Conservation (phyloP, 2,329 filamentous ascomycete genomes). For the Aspergillus phoenicis region DNA sequence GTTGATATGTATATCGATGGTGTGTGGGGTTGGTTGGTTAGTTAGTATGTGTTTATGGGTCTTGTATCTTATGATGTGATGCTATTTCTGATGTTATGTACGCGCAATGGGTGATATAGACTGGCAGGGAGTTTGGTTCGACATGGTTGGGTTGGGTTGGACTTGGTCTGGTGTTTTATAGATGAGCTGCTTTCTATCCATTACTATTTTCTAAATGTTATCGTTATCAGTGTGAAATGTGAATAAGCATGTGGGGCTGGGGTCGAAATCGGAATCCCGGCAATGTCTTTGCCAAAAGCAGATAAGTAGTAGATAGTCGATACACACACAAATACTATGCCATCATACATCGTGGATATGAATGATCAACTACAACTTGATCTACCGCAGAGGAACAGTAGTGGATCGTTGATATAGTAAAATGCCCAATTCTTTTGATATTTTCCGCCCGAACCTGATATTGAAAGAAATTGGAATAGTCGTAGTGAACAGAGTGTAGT, state of each 20-base stretch:
- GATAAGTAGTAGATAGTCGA: too few species aligned
- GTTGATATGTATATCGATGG: not conserved
- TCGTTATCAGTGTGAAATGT: not conserved
- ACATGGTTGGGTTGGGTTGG: not conserved
- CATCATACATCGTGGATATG: too few species aligned
- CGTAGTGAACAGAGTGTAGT: constrained; percentile 32
- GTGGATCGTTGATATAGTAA: not conserved
- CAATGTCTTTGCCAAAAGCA: not conserved
- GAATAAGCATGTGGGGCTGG: not conserved
- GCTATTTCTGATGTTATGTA: not conserved
- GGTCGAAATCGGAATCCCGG: not conserved
- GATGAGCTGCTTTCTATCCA: not conserved
- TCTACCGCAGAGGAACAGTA: not conserved
- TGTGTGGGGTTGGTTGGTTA: not conserved
- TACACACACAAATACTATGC: too few species aligned
- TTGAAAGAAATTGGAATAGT: constrained; percentile 31
- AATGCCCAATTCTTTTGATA: constrained; percentile 25
- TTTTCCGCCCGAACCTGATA: constrained; percentile 34
- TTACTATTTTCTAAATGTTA: not conserved
- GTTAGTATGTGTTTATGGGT: not conserved
- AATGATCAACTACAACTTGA: not conserved
- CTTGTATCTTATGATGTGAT: not conserved
- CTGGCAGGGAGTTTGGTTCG: not conserved
- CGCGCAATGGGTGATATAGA: not conserved
- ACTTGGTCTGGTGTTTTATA: too few species aligned